Evolutionary conservation across 768 basidiomycete species (phyloP), one percentile per base, ranked within the genome.

Genomic region (Sistotremastrum suecicum): DNA sequence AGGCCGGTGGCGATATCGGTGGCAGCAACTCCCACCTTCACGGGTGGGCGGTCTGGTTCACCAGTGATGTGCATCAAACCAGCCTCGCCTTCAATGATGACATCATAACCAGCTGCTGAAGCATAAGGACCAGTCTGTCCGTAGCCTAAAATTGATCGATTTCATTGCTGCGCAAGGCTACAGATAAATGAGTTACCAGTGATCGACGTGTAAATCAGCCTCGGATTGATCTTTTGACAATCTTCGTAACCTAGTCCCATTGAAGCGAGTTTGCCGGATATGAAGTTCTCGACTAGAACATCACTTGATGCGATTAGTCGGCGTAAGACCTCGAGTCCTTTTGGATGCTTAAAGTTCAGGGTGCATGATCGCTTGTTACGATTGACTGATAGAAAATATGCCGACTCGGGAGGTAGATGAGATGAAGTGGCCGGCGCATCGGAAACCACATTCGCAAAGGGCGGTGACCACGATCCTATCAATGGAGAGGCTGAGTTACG

Each of bases 11-110:
- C 78, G 44, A 91, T 74, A 62, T 91, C 92, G 8, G 90, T 94
- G 4, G 81, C 81, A 1, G 92, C 91, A 30, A 95, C 91, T 6
- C 92, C 92, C n/a, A 94, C 91, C 62, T 97, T 95, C 57, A 76
- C 80, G 3, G 91, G 92, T 10, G 78, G 74, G 7, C 89, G 79
- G 54, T 83, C 80, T 6, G 80, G 71, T 63, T 94, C 92, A 42
- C 91, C 91, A 10, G 91, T 97, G 53, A 91, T 91, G 60, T 91
- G 87, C 89, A 91, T 91, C 43, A 94, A 65, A 7, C 92, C 94
- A 34, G 91, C 89, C 61, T 94, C 90, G 3, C 78, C 90, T 58
- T 90, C 84, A 30, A 86, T 78, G 29, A 80, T 64, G 29, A 90
- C 90, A 59, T 90, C 89, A 60, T 92, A 94, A 9, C 91, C 91